Conservation (phyloP, 2,329 filamentous ascomycete genomes). For the Hypomyces perniciosus region DNA sequence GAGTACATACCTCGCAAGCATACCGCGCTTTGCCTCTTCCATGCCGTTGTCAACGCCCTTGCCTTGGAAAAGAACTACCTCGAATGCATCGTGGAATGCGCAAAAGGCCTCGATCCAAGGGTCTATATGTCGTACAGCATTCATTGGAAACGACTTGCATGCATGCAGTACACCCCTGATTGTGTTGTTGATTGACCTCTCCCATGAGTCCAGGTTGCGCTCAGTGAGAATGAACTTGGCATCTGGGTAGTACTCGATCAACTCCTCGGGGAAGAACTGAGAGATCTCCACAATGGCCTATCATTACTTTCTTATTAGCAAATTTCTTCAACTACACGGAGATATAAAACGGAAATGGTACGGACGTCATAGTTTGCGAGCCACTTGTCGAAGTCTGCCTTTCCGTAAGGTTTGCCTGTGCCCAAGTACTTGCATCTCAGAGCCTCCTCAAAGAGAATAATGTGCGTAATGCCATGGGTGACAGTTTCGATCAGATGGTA, state of each 20-base stretch:
- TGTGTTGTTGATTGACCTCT: conserved; percentile 21
- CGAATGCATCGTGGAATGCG: conserved; percentile 4
- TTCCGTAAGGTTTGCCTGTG: conserved; percentile 26
- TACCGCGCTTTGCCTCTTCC: conserved; percentile 5
- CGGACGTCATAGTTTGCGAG: conserved; percentile 33
- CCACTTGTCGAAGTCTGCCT: conserved; percentile 35
- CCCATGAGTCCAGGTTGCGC: conserved; percentile 30
- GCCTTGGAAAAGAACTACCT: conserved; percentile 7
- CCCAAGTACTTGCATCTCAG: conserved; percentile 23
- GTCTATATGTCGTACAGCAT: conserved; percentile 22
- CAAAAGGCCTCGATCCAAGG: conserved; percentile 5
- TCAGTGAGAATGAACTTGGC: conserved; percentile 33
- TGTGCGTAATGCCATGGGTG: conserved; percentile 15
- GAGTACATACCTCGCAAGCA: conserved; percentile 1
- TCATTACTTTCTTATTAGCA: not conserved
- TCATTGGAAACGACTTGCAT: conserved; percentile 20
- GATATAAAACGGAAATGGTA: not conserved
- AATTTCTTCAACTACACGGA: not conserved
- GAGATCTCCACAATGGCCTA: conserved; percentile 16
- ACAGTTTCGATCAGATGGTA: conserved; percentile 31
- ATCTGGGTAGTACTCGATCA: conserved; percentile 20
- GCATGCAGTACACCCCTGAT: conserved; percentile 8
- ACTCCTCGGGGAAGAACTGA: conserved; percentile 24
- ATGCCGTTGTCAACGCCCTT: conserved; percentile 4
- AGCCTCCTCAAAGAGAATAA: conserved; percentile 26